Conservation (phyloP, 352 stramenopile species). For the Phytopythium delawarense region DNA sequence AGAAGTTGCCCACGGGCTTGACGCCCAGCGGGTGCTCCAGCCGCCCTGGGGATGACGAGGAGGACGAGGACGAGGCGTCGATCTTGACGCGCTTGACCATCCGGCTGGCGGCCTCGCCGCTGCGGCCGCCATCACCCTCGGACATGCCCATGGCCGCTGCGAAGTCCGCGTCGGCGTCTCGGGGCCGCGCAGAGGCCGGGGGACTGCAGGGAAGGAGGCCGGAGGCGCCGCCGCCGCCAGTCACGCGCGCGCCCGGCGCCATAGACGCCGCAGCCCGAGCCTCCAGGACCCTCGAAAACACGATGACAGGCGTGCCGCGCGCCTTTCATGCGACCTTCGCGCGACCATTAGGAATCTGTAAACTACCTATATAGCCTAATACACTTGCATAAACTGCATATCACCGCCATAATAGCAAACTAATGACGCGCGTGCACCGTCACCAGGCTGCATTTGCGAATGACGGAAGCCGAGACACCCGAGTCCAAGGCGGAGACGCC, state of each 20-base stretch:
- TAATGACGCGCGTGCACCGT: neutral
- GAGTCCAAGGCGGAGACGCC: neutral
- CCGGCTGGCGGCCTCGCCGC: constrained; percentile 14
- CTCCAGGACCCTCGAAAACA: neutral
- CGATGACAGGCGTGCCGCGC: neutral
- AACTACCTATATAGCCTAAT: neutral
- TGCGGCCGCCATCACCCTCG: constrained; percentile 10
- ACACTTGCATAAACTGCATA: neutral
- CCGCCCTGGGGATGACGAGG: constrained; percentile 12
- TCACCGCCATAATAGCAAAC: neutral
- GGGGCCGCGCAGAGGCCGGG: too few relatives aligned
- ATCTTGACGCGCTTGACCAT: constrained; percentile 30
- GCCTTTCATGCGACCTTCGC: constrained; percentile 1
- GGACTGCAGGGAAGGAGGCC: neutral
- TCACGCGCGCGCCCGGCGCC: neutral
- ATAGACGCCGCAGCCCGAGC: constrained; percentile 4
- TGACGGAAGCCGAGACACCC: neutral
- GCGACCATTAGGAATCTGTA: neutral
- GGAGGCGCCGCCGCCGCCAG: neutral
- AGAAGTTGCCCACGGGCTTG: constrained; percentile 82
- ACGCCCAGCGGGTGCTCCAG: constrained; percentile 75
- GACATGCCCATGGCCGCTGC: neutral
- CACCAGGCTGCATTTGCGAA: too few relatives aligned
- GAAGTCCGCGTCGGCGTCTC: neutral
- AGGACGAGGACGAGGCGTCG: constrained; percentile 1